Evolutionary conservation across 78 protist species (phyloP).

Genomic region (Emiliania huxleyi): DNA sequence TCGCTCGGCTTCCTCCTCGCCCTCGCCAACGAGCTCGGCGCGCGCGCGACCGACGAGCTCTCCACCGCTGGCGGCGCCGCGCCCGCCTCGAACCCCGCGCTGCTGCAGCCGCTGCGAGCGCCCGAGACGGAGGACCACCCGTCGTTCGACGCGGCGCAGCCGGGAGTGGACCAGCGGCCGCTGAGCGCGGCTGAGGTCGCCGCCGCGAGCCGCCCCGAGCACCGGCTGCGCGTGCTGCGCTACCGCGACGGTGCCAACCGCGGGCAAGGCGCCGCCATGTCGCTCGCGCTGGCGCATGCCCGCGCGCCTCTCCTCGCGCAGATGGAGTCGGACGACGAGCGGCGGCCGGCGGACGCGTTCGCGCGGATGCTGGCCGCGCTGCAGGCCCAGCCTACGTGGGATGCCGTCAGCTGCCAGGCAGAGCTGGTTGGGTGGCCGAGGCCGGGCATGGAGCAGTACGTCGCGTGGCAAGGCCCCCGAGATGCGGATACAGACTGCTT

Average conservation of each 20-base stretch:
- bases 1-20: constrained; percentile 4
- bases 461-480: constrained; percentile 38
- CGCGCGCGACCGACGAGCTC: not conserved
- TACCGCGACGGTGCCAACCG: not conserved
- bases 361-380: not conserved
- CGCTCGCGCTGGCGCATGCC: not conserved
- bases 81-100: constrained; percentile 15
- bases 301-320: not conserved
- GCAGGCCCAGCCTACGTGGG: not conserved
- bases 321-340: constrained; percentile 53
- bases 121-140: constrained; percentile 35
- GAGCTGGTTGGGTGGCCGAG: constrained; percentile 1
- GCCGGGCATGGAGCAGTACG: constrained; percentile 28
- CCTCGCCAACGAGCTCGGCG: not conserved
- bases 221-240: not conserved
- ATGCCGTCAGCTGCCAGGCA: constrained; percentile 11
- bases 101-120: constrained; percentile 11
- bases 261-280: constrained; percentile 45
- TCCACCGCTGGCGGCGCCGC: not conserved
- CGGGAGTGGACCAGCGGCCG: not conserved
- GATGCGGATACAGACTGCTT: no score
- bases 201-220: not conserved
- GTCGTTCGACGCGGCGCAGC: not conserved
- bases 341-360: not conserved
- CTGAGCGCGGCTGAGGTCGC: not conserved